A percentile compares a stretch with the other conserved stretches of the same genome.
Evolutionary conservation across 2,329 filamentous ascomycete genomes (phyloP).

Genomic region (Talaromyces sp.): DNA sequence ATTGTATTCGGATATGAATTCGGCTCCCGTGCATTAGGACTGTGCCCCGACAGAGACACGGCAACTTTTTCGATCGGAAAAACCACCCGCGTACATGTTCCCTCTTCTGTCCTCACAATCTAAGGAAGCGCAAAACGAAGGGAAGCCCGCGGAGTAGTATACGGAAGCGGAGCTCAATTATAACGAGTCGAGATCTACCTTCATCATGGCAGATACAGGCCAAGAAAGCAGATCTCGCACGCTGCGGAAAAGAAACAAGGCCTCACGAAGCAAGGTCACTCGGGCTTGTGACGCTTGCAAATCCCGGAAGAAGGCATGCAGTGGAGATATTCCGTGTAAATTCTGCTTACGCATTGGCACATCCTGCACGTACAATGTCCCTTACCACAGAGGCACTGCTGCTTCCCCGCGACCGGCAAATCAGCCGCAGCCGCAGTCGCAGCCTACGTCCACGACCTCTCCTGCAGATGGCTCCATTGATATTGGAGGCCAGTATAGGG

Average conservation of each 20-base stretch:
- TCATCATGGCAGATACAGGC: background rate
- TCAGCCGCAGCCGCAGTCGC: background rate
- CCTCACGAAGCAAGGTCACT: constrained; percentile 29
- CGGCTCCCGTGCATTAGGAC: too few species aligned
- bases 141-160: too few species aligned
- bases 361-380: constrained; percentile 24
- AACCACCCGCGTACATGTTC: too few species aligned
- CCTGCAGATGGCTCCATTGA: constrained; percentile 7
- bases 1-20: too few species aligned
- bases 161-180: background rate
- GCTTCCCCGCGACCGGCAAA: constrained; percentile 19
- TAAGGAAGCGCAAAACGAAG: too few species aligned
- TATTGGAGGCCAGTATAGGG: constrained; percentile 25
- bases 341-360: constrained; percentile 20
- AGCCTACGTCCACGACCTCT: constrained; percentile 1
- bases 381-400: constrained; percentile 27
- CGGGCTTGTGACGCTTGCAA: constrained; percentile 30
- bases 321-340: constrained; percentile 24
- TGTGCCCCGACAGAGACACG: too few species aligned
- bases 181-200: background rate
- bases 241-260: constrained; percentile 24
- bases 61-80: too few species aligned
- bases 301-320: constrained; percentile 28
- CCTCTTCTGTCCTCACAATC: too few species aligned
- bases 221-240: background rate